Evolutionary conservation across 108 stramenopile genomes (phyloP).

Genomic region (Stephanodiscus triporus): DNA sequence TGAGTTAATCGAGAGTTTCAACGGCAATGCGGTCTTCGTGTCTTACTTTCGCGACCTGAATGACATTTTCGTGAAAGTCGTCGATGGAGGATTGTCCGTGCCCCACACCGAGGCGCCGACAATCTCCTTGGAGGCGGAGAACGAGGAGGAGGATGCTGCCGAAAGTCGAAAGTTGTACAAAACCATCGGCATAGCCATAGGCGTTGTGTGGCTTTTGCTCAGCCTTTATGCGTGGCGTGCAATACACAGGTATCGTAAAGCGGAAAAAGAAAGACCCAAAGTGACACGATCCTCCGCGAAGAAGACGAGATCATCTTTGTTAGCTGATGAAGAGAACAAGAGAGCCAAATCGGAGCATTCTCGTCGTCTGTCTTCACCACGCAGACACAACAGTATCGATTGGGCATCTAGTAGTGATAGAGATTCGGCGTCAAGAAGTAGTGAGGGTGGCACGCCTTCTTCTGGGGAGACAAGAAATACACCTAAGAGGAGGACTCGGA

Average conservation of each 20-base stretch:
- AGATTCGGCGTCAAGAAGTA: not conserved
- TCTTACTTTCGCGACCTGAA: conserved; percentile 19
- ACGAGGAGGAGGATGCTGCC: not conserved
- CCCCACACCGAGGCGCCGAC: conserved; percentile 22
- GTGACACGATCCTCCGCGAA: not conserved
- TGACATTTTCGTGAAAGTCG: conserved; percentile 8
- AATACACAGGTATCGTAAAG: conserved; percentile 8
- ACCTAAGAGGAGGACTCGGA: not conserved
- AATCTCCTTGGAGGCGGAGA: conserved; percentile 6
- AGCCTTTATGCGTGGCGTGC: conserved; percentile 3
- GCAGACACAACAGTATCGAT: not conserved
- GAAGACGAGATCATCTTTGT: not conserved
- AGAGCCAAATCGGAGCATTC: not conserved
- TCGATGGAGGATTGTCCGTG: conserved; percentile 8
- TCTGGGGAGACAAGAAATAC: not conserved
- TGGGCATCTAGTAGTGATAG: not conserved
- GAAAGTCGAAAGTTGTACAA: not conserved
- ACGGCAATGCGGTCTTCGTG: conserved; percentile 20
- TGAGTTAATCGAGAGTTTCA: not conserved
- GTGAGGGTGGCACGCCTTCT: not conserved
- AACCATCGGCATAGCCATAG: conserved; percentile 16
- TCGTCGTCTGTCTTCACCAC: not conserved
- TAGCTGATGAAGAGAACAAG: not conserved
- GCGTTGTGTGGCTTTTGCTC: conserved; percentile 23
- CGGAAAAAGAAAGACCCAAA: not conserved